Evolutionary conservation across 805 yeast species (phyloP).

Genomic region (Spencermartinsiella europaea): DNA sequence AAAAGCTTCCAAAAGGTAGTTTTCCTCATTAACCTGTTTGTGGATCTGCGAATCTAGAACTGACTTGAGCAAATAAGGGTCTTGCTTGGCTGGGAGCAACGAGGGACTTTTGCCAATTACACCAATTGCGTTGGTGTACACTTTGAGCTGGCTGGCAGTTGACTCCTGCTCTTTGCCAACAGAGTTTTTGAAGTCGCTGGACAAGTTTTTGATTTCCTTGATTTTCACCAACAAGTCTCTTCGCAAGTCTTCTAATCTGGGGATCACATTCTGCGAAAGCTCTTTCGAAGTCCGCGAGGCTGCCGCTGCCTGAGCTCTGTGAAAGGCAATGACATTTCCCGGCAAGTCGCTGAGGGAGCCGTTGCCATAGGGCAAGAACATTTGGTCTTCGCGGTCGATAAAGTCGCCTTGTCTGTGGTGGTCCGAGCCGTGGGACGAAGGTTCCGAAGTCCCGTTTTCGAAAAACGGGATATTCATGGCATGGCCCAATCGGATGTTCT

Average conservation of each 20-base stretch:
- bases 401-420: conserved; percentile 15
- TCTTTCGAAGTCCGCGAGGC: conserved; percentile 58
- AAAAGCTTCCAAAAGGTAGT: conserved; percentile 82
- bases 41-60: conserved; percentile 71
- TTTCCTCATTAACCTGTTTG: conserved; percentile 76
- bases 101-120: conserved; percentile 45
- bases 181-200: conserved; percentile 78
- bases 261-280: conserved; percentile 54
- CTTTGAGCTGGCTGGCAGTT: conserved; percentile 52
- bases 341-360: conserved; percentile 84
- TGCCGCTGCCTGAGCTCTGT: conserved; percentile 52
- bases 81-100: conserved; percentile 50
- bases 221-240: conserved; percentile 79
- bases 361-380: conserved; percentile 70
- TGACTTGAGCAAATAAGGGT: conserved; percentile 75
- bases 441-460: conserved; percentile 29
- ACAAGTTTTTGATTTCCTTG: conserved; percentile 76
- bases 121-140: conserved; percentile 59
- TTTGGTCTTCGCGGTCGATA: conserved; percentile 36
- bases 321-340: conserved; percentile 59
- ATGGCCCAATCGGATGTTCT: conserved; percentile 73
- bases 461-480: conserved; percentile 58
- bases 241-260: conserved; percentile 61
- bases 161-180: conserved; percentile 63
- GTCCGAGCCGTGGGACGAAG: conserved; percentile 17